phyloP scores from a whole-genome alignment of 768 basidiomycete genomes.

The Baorangia bicolor region DNA sequence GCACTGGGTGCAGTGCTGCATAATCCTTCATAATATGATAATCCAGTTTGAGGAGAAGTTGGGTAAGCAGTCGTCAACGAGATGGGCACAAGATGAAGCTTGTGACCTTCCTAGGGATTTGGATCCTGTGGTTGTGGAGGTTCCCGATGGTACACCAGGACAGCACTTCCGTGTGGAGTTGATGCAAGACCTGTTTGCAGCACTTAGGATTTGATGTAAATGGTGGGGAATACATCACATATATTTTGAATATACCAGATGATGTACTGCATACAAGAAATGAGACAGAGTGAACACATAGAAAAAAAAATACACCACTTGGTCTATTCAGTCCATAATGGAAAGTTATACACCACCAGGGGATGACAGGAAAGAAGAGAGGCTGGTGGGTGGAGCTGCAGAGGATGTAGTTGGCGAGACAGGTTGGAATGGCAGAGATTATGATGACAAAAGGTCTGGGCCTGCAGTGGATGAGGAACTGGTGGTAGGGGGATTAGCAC shows the following conservation, averaged over 20 bases:
- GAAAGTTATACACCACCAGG: too few relatives aligned
- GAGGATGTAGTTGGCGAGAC: too few relatives aligned
- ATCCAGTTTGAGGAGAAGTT: conserved; percentile 4
- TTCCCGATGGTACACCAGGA: not conserved
- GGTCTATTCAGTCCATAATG: not conserved
- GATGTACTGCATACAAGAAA: not conserved
- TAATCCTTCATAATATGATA: conserved; percentile 14
- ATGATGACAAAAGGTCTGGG: not conserved
- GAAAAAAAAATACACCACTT: not conserved
- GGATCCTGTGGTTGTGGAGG: not conserved
- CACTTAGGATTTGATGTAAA: not conserved
- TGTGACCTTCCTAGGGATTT: not conserved
- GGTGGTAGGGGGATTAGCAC: too few relatives aligned
- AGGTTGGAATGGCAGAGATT: not conserved
- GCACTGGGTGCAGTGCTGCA: conserved; percentile 8
- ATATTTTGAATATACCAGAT: not conserved
- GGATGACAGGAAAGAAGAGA: too few relatives aligned
- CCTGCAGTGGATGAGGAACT: too few relatives aligned
- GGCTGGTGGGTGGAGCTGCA: too few relatives aligned
- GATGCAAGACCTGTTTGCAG: not conserved
- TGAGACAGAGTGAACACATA: not conserved
- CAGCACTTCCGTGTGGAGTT: not conserved
- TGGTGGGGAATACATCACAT: not conserved
- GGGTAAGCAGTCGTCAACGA: not conserved
- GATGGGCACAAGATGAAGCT: not conserved